Base-by-base conservation (phyloP, 306 rosid species). In the Boehmeria nivea region DNA sequence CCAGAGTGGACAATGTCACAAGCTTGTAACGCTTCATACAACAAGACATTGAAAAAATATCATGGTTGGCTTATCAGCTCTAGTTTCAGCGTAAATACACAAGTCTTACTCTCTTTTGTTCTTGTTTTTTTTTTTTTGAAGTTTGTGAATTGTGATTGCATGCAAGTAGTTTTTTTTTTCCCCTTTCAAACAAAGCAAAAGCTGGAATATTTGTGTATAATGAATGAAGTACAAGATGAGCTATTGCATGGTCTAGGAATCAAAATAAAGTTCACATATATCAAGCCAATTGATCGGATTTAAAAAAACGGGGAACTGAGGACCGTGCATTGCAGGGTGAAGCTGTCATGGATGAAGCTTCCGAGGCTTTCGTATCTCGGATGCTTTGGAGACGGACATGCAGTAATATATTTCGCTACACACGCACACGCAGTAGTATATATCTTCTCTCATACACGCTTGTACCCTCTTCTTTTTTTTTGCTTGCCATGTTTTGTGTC, bases 351-450 rank as follows among this genome's bases (percentile, higher is more conserved):
- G 78, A 82, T 80, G 87, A 80, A 70, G 89, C 80, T 78, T 76
- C 84, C 19, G 79, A 54, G 64, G 87, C 81, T 81, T 81, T 72
- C 79, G 61, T 38, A 44, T 64, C 68, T 78, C 43, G 67, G 82
- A 61, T 74, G 86, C 79, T 78, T 67, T 59, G 89, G 89, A 77
- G 82, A 78, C 82, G 62, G 84, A 85, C n/a, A n/a, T n/a, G 17
- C 50, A 57, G 67, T 63, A n/a, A 44, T 61, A 47, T 34, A 52
- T 28, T n/a, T 40, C 10, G 15, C 17, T 11, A 40, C 17, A 40
- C 45, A 40, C 45, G 45, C n/a, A n/a, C 36, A 31, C 36, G 36
- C 36, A 45, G 24, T 45, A 45, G 24, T 20, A 45, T 45, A 45
- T 50, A 22, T 50, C 27, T 48, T 2, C 17, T 21, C 44, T 22